Percentiles rank a stretch among this genome's conserved stretches.
These are phyloP conservation scores for Paspalum vaginatum DNA, from an alignment of 176 grass and related monocot genomes.

Conservation along the genomic window DNA sequence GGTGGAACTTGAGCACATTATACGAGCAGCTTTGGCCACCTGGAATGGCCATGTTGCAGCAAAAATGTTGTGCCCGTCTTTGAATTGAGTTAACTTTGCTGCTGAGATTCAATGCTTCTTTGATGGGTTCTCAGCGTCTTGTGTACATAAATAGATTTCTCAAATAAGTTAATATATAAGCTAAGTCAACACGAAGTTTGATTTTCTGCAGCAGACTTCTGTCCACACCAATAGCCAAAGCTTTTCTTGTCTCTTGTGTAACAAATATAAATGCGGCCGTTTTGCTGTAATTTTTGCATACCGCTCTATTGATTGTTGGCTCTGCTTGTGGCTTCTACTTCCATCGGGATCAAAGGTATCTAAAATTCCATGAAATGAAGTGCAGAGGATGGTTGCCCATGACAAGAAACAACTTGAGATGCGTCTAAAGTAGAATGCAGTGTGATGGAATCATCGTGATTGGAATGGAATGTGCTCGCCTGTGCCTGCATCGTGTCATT, in stretches of 20 bases:
- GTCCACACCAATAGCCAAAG: not conserved
- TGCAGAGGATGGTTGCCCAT: not conserved
- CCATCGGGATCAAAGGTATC: not conserved
- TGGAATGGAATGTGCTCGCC: not conserved
- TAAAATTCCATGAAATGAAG: not conserved
- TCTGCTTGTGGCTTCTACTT: not conserved
- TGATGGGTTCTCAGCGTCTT: slow-evolving; percentile 30
- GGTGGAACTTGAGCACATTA: not conserved
- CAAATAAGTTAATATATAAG: slow-evolving; percentile 33
- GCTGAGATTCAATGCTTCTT: slow-evolving; percentile 36
- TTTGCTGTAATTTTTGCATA: no score
- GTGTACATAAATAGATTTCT: slow-evolving; percentile 48
- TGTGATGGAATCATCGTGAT: not conserved
- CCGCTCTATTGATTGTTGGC: not conserved
- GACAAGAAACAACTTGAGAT: not conserved
- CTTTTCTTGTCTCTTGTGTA: not conserved
- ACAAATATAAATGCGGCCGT: not conserved
- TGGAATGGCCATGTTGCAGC: slow-evolving; percentile 7
- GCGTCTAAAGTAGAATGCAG: not conserved
- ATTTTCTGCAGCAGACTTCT: not conserved
- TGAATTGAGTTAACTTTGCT: slow-evolving; percentile 31
- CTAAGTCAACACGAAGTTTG: slow-evolving; percentile 9
- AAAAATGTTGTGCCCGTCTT: slow-evolving; percentile 30
- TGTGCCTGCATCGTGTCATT: not conserved
- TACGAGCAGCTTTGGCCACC: not conserved